Base-by-base conservation (phyloP, 2,329 filamentous ascomycete genomes). In the Neonectria coccinea region DNA sequence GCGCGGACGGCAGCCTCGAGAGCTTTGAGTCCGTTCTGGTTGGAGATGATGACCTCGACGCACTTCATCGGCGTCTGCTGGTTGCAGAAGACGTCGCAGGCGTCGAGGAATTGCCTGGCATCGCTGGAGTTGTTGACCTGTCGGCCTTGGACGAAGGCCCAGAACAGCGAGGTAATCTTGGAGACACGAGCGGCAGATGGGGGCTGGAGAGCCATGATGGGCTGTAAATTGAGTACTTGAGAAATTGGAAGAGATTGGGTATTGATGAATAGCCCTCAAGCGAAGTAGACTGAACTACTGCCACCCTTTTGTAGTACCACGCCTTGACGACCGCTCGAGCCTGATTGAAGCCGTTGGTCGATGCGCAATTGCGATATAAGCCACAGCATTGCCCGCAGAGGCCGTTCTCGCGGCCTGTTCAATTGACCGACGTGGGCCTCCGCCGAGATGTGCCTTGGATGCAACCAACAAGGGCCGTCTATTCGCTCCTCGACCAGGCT, bases 31-130 rank as follows among this genome's bases (percentile, higher is more conserved):
- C 70, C 76, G 4, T 56, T 10, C 2, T 65, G 27, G 47, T 63
- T 73, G 1, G 71, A 68, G 20, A 74, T 64, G 11, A 79, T 54
- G 2, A 65, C 59, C 42, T 79, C 77, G 2, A 79, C 64, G 12
- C 67, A 76, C n/a, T 65, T 64, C 4, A 67, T 58, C 3, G 75
- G 62, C 0, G 66, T 56, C 6, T 67, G 50, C 12, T 70, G 63
- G 2, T 51, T 41, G 6, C 65, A 68, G 6, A 67, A 63, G 3
- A 39, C 12, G 5, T 62, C 42, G 0, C 66, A 71, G 1, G 73
- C 74, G 31, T 76, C 67, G 1, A 78, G 44, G 31, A 76, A 79
- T 8, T 75, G 56, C 8, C 67, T 68, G 1, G 76, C 76, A 14
- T 72, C 69, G 4, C 60, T 62, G 8, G 42, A 5, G 51, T 47